Conservation (phyloP, 1,284 basidiomycete species). For the Leccinum pachyderme region DNA sequence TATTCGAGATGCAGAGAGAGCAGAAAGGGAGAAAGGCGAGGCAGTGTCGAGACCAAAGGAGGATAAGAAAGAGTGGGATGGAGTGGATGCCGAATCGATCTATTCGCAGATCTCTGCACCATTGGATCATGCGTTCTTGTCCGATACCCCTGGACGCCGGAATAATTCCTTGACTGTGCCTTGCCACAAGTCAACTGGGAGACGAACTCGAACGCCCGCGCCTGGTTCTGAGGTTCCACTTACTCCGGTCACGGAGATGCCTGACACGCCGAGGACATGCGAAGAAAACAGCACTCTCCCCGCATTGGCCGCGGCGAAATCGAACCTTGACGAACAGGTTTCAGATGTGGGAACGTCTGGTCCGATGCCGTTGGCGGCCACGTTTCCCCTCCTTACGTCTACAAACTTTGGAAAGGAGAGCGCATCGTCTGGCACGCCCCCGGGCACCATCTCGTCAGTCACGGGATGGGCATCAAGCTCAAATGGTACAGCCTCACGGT, state of each 20-base stretch:
- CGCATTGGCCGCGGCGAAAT: slow-evolving; percentile 3
- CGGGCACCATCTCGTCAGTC: slow-evolving; percentile 18
- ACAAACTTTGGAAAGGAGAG: slow-evolving; percentile 25
- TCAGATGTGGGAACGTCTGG: slow-evolving; percentile 15
- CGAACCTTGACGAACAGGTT: slow-evolving; percentile 11
- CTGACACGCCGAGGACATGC: slow-evolving; percentile 9
- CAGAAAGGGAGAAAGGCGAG: background rate
- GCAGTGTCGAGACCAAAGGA: background rate
- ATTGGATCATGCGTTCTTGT: slow-evolving; percentile 12
- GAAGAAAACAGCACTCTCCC: background rate
- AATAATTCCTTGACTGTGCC: background rate
- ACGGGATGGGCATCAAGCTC: background rate
- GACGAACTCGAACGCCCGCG: slow-evolving; percentile 1
- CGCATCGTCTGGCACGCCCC: slow-evolving; percentile 14
- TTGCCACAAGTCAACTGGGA: slow-evolving; percentile 15
- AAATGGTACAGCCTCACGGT: slow-evolving; percentile 25
- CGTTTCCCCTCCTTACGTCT: slow-evolving; percentile 28
- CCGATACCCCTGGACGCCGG: slow-evolving; percentile 1
- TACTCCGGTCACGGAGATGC: slow-evolving; percentile 23
- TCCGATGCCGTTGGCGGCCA: slow-evolving; percentile 6
- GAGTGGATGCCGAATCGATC: slow-evolving; percentile 9
- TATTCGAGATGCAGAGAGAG: slow-evolving; percentile 13
- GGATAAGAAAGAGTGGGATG: slow-evolving; percentile 1
- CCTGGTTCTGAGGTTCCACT: slow-evolving; percentile 6
- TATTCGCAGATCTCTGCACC: slow-evolving; percentile 29